Conservation (phyloP, 73 alveolate species). For the Breviolum minutum region DNA sequence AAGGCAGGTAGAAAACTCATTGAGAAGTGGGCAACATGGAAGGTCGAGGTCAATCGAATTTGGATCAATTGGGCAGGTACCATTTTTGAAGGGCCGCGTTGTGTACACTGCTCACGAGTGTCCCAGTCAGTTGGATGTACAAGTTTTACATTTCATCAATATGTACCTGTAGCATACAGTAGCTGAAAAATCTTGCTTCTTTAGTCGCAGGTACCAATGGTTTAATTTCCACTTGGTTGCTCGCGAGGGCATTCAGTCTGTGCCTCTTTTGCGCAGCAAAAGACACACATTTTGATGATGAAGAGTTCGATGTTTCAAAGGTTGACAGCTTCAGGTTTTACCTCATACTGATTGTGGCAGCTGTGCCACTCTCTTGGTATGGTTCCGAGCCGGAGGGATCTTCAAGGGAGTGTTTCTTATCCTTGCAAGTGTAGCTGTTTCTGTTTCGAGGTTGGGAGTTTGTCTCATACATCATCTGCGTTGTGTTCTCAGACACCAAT, state of each 20-base stretch:
- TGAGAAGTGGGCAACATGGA: neutral
- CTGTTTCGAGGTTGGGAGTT: neutral
- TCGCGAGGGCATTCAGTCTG: conserved; percentile 15
- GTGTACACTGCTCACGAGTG: conserved; percentile 87
- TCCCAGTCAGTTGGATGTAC: neutral
- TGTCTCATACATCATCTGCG: neutral
- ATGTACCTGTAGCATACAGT: neutral
- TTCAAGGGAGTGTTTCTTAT: neutral
- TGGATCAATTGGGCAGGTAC: neutral
- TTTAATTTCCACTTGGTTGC: conserved; percentile 38
- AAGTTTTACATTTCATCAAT: too few species aligned
- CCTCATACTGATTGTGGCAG: neutral
- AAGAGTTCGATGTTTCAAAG: neutral
- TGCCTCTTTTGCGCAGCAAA: neutral
- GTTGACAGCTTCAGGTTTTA: neutral
- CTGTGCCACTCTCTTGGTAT: conserved; percentile 5
- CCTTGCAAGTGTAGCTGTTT: too few species aligned
- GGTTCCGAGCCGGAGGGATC: neutral
- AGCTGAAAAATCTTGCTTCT: neutral
- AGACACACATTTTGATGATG: too few species aligned
- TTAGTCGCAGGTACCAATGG: conserved; percentile 45
- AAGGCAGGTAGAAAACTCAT: neutral
- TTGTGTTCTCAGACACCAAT: neutral
- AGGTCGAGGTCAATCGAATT: too few species aligned
- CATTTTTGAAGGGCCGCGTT: conserved; percentile 34